Conservation (phyloP, 2,329 filamentous ascomycete species). For the Penicillium sp. region DNA sequence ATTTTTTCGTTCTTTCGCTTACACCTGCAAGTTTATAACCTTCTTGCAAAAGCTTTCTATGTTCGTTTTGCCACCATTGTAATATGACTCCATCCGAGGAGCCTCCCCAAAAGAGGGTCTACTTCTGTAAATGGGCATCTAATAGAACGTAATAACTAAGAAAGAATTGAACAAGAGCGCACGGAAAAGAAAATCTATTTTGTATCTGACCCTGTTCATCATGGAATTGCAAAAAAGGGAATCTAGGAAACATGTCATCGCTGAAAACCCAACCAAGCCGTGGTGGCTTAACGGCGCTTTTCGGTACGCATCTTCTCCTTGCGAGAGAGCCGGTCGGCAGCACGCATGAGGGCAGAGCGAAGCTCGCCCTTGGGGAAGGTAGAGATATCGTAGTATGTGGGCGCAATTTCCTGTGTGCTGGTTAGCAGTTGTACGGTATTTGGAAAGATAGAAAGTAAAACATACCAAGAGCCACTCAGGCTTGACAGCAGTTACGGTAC, state of each 20-base stretch:
- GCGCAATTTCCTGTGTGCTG: conserved; percentile 75
- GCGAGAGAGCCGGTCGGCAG: conserved; percentile 55
- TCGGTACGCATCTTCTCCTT: conserved; percentile 53
- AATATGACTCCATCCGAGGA: background rate
- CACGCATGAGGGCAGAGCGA: conserved; percentile 62
- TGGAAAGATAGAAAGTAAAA: conserved; percentile 15
- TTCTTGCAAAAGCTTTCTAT: too few relatives aligned
- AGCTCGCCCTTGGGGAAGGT: conserved; percentile 84
- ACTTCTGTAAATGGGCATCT: background rate
- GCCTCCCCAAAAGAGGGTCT: background rate
- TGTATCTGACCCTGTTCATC: background rate
- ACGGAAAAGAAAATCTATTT: background rate
- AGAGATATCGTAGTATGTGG: conserved; percentile 84
- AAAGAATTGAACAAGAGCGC: background rate
- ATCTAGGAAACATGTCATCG: conserved; percentile 17
- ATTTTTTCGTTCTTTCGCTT: too few relatives aligned
- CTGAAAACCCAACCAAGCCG: background rate
- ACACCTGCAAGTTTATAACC: too few relatives aligned
- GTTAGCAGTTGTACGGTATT: conserved; percentile 16
- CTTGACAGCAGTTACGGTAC: conserved; percentile 86
- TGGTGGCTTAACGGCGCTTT: conserved; percentile 32
- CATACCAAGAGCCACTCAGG: conserved; percentile 91
- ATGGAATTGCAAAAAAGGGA: conserved; percentile 7
- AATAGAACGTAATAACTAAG: background rate
- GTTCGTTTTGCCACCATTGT: background rate